Conservation (phyloP, 768 basidiomycete species). For the Galerina marginata region DNA sequence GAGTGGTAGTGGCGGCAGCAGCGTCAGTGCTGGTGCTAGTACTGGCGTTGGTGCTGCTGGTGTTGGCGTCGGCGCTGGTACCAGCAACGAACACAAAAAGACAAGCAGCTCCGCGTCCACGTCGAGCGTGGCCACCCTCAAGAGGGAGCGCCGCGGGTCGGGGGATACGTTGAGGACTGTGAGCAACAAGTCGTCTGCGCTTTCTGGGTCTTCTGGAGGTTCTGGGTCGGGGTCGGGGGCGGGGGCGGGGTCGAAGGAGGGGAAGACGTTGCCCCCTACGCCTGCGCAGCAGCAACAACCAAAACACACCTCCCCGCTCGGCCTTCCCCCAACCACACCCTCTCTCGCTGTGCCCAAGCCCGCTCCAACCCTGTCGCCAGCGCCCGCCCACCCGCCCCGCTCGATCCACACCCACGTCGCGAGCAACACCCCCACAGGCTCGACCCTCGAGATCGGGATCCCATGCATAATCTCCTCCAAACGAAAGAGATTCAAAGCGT, state of each 20-base stretch:
- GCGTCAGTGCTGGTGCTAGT: no score
- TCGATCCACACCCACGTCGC: constrained; percentile 8
- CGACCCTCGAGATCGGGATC: constrained; percentile 84
- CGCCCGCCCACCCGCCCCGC: constrained; percentile 15
- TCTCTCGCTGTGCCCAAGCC: neutral
- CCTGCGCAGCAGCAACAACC: no score
- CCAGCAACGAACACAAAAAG: constrained; percentile 46
- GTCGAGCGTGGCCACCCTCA: constrained; percentile 46
- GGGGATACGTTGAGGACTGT: constrained; percentile 50
- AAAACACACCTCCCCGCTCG: no score
- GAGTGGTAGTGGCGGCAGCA: neutral
- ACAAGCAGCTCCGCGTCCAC: constrained; percentile 49
- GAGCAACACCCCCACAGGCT: constrained; percentile 52
- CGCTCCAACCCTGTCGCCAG: neutral
- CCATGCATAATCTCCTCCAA: constrained; percentile 90
- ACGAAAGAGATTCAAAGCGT: constrained; percentile 83
- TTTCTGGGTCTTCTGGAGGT: no score
- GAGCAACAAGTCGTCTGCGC: constrained; percentile 16
- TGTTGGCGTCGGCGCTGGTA: no score
- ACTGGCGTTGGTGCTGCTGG: no score
- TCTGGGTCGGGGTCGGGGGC: no score
- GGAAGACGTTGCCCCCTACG: no score
- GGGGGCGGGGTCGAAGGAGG: no score
- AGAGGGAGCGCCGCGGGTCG: constrained; percentile 40
- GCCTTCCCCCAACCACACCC: no score